Evolutionary conservation across 140 eudicot species (phyloP).

Genomic region (Stevia rebaudiana): DNA sequence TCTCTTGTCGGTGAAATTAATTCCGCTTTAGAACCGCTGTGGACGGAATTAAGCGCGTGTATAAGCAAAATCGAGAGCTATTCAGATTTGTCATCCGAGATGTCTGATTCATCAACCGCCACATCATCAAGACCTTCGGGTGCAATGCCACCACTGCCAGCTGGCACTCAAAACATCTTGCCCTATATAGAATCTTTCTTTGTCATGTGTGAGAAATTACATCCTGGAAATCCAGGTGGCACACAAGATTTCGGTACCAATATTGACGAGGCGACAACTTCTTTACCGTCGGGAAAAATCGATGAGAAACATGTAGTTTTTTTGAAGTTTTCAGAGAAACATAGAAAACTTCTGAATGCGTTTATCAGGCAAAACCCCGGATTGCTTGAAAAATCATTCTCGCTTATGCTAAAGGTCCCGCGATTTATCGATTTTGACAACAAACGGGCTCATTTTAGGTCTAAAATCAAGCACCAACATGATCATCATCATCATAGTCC

Average conservation of each 20-base stretch:
- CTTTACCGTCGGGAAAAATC: conserved; percentile 38
- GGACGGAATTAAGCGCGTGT: conserved; percentile 87
- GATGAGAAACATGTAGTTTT: conserved; percentile 77
- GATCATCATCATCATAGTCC: conserved; percentile 98
- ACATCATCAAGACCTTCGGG: conserved; percentile 59
- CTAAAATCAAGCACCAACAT: conserved; percentile 93
- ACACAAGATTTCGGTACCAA: conserved; percentile 60
- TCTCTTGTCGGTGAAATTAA: conserved; percentile 71
- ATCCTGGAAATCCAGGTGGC: conserved; percentile 50
- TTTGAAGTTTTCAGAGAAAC: conserved; percentile 82
- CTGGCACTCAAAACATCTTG: conserved; percentile 86
- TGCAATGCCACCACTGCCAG: conserved; percentile 85
- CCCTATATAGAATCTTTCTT: conserved; percentile 94
- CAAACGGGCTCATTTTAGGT: conserved; percentile 86
- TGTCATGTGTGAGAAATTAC: conserved; percentile 93
- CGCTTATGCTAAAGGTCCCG: conserved; percentile 92
- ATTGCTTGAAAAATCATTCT: conserved; percentile 89
- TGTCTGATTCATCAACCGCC: conserved; percentile 35
- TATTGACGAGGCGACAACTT: conserved; percentile 65
- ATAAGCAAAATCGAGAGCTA: conserved; percentile 77
- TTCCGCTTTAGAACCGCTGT: conserved; percentile 72
- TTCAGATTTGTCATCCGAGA: conserved; percentile 56
- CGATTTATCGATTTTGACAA: conserved; percentile 97
- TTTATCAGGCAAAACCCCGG: conserved; percentile 94
- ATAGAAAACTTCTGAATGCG: conserved; percentile 80